Evolutionary conservation across 441 rosid genomes (phyloP).

Genomic region (Jatropha podagrica): DNA sequence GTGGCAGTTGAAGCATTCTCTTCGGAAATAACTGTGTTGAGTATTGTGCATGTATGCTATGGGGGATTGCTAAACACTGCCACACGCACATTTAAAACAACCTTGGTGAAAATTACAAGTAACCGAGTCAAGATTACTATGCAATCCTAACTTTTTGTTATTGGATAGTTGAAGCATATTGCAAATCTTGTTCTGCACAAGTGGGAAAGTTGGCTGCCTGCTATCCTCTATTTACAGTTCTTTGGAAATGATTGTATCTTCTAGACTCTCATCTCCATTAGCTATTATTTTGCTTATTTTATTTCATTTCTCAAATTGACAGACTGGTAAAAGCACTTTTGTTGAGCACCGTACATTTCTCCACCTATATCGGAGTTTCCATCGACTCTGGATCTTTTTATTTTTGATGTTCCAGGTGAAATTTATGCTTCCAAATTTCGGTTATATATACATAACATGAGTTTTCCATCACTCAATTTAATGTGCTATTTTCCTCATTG

Average conservation of each 20-base stretch:
- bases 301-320: constrained; percentile 25
- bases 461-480: constrained; percentile 24
- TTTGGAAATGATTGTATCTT: not conserved
- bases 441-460: constrained; percentile 9
- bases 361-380: constrained; percentile 96
- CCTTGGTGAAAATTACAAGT: too few species aligned
- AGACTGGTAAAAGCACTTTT: constrained; percentile 98
- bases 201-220: not conserved
- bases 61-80: not conserved
- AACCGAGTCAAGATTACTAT: too few species aligned
- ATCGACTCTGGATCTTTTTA: constrained; percentile 98
- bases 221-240: not conserved
- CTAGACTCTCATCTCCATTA: not conserved
- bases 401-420: constrained; percentile 94
- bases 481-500: constrained; percentile 17
- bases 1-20: not conserved
- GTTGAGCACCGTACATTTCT: constrained; percentile 99
- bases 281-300: constrained; percentile 3
- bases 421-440: constrained; percentile 23
- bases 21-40: not conserved
- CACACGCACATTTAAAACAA: too few species aligned
- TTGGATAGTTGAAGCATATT: not conserved
- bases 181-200: not conserved
- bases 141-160: too few species aligned
- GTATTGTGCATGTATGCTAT: not conserved